phyloP scores from a whole-genome alignment of 176 grass and related monocot species.

The Areca catechu region DNA sequence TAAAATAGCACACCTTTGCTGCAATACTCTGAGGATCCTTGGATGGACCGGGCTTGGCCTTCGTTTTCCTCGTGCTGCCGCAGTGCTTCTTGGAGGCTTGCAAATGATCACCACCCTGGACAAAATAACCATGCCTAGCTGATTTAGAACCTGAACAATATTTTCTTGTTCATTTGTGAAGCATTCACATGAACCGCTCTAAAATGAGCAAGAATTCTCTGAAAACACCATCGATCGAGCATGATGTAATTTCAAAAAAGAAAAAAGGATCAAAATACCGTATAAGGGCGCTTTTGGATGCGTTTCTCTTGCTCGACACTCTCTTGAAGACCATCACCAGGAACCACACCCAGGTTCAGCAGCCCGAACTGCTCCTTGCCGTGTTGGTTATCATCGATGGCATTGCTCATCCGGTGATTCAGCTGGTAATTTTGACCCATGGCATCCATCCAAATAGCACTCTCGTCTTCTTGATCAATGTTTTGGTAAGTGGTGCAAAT shows the following conservation, averaged over 20 bases:
- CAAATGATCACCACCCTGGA: conserved; percentile 30
- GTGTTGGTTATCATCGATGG: conserved; percentile 15
- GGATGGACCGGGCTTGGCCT: conserved; percentile 25
- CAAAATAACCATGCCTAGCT: neutral
- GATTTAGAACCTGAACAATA: neutral
- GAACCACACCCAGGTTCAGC: conserved; percentile 30
- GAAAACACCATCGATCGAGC: too few relatives aligned
- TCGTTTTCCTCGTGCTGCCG: conserved; percentile 43
- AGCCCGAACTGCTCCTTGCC: conserved; percentile 19
- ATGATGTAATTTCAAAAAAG: too few relatives aligned
- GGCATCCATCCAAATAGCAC: conserved; percentile 50
- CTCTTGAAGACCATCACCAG: conserved; percentile 20
- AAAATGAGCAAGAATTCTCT: too few relatives aligned
- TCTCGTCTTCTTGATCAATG: conserved; percentile 15
- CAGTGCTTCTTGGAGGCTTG: conserved; percentile 52
- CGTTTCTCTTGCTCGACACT: conserved; percentile 21
- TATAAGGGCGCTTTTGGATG: conserved; percentile 32
- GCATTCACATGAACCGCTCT: neutral
- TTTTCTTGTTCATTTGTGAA: neutral
- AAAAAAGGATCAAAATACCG: conserved; percentile 6
- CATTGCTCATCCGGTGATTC: conserved; percentile 8
- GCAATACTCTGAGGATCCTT: conserved; percentile 58
- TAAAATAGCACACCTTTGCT: conserved; percentile 45
- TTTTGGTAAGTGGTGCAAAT: neutral
- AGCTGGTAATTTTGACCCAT: conserved; percentile 33